Percentiles rank a stretch among this genome's conserved stretches.
Evolutionary conservation across 2,329 filamentous ascomycete genomes (phyloP).

Genomic region (Hymenoscyphus linearis): DNA sequence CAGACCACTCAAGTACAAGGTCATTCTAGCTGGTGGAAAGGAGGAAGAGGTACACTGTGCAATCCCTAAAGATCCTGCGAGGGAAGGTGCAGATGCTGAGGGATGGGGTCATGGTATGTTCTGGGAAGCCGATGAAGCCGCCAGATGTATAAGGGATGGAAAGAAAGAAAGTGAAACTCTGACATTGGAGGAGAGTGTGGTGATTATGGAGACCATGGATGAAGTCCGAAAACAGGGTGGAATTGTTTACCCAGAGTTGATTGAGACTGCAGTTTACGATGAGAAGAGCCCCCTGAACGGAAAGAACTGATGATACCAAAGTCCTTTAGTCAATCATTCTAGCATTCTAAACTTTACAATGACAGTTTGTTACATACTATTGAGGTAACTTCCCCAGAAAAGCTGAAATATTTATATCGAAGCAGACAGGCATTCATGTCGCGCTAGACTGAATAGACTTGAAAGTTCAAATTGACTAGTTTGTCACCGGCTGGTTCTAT

Average conservation of each 20-base stretch:
- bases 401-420: no score
- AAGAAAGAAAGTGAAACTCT: constrained; percentile 55
- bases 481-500: no score
- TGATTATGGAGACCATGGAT: constrained; percentile 70
- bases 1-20: constrained; percentile 46
- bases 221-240: constrained; percentile 58
- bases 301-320: background rate
- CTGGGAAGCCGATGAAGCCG: constrained; percentile 67
- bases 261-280: constrained; percentile 57
- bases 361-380: no score
- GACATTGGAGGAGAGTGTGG: constrained; percentile 56
- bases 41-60: constrained; percentile 31
- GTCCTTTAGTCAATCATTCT: no score
- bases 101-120: constrained; percentile 59
- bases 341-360: no score
- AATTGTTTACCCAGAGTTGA: constrained; percentile 58
- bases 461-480: no score
- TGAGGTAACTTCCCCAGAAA: no score
- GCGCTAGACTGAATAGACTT: no score
- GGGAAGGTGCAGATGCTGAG: constrained; percentile 12
- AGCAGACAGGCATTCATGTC: no score
- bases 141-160: constrained; percentile 56
- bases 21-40: constrained; percentile 42
- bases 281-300: constrained; percentile 54
- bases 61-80: constrained; percentile 39